These are phyloP conservation scores for Monosporozyma siamensis DNA, from an alignment of 805 yeast genomes.

Conservation along the genomic window DNA sequence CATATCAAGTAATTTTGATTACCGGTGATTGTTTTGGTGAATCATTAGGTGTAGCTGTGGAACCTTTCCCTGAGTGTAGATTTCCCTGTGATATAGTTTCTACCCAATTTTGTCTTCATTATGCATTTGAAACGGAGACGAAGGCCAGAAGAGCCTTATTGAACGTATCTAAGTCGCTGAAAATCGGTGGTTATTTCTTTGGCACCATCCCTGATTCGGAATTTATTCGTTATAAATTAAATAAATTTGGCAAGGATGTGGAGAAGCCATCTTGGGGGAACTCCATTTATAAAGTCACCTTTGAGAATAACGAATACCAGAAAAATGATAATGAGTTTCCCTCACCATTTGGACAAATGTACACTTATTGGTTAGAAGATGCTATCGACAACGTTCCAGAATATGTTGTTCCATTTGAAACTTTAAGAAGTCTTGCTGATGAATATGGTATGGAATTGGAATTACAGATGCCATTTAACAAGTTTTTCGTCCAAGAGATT, in stretches of 20 bases:
- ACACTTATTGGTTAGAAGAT: slow-evolving; percentile 73
- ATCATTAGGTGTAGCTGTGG: slow-evolving; percentile 57
- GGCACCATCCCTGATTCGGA: slow-evolving; percentile 95
- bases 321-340: slow-evolving; percentile 68
- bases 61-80: slow-evolving; percentile 53
- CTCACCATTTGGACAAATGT: slow-evolving; percentile 74
- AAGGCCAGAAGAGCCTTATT: slow-evolving; percentile 63
- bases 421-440: slow-evolving; percentile 71
- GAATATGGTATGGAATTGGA: slow-evolving; percentile 69
- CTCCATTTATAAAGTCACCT: slow-evolving; percentile 68
- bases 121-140: slow-evolving; percentile 81
- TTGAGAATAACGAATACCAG: slow-evolving; percentile 53
- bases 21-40: slow-evolving; percentile 87
- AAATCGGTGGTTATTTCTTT: slow-evolving; percentile 76
- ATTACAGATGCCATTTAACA: slow-evolving; percentile 67
- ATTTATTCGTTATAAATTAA: slow-evolving; percentile 59
- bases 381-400: slow-evolving; percentile 97
- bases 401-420: slow-evolving; percentile 90
- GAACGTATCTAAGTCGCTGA: slow-evolving; percentile 68
- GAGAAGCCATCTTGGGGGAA: slow-evolving; percentile 71
- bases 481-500: slow-evolving; percentile 72
- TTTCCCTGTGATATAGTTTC: slow-evolving; percentile 85
- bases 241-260: slow-evolving; percentile 40
- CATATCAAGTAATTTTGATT: slow-evolving; percentile 74
- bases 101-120: slow-evolving; percentile 88